These are phyloP conservation scores for Lactifluus hygrophoroides DNA, from an alignment of 768 basidiomycete species.

Conservation along the genomic window DNA sequence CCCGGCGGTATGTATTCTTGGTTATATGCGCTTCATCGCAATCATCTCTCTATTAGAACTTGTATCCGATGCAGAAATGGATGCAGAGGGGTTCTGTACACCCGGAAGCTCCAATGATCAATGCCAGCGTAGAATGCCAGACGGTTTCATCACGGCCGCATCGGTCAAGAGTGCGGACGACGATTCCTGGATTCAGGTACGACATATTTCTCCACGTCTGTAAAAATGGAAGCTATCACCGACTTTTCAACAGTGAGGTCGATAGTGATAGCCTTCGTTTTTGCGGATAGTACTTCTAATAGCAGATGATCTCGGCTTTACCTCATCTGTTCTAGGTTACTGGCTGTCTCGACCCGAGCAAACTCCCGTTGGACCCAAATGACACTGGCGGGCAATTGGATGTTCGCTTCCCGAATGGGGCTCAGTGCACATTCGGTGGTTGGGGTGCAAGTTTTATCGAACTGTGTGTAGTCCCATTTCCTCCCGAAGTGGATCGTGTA, in stretches of 20 bases:
- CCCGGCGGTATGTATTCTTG: slow-evolving; percentile 27
- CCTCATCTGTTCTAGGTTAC: slow-evolving; percentile 27
- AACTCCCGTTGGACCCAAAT: slow-evolving; percentile 25
- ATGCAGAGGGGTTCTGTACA: slow-evolving; percentile 32
- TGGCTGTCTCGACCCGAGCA: slow-evolving; percentile 31
- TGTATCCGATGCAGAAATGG: slow-evolving; percentile 33
- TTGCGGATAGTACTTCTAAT: neutral
- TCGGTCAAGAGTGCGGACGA: slow-evolving; percentile 28
- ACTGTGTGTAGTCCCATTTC: slow-evolving; percentile 29
- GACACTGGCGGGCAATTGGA: slow-evolving; percentile 46
- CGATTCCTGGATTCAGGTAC: slow-evolving; percentile 34
- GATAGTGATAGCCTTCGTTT: neutral
- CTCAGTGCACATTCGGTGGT: slow-evolving; percentile 44
- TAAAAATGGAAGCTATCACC: neutral
- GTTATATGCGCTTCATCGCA: neutral
- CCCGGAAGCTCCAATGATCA: slow-evolving; percentile 21
- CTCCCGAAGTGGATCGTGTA: neutral
- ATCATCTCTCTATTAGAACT: slow-evolving; percentile 24
- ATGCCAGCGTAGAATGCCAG: slow-evolving; percentile 27
- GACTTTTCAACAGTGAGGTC: no score
- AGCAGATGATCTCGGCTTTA: neutral
- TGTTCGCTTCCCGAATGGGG: slow-evolving; percentile 43
- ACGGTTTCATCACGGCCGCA: slow-evolving; percentile 33
- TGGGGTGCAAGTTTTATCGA: slow-evolving; percentile 45
- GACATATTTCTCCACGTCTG: neutral